Percentiles rank a stretch among this genome's conserved stretches.
These are phyloP conservation scores for Schizochytrium sp. DNA, from an alignment of 108 stramenopile genomes.

Conservation along the genomic window DNA sequence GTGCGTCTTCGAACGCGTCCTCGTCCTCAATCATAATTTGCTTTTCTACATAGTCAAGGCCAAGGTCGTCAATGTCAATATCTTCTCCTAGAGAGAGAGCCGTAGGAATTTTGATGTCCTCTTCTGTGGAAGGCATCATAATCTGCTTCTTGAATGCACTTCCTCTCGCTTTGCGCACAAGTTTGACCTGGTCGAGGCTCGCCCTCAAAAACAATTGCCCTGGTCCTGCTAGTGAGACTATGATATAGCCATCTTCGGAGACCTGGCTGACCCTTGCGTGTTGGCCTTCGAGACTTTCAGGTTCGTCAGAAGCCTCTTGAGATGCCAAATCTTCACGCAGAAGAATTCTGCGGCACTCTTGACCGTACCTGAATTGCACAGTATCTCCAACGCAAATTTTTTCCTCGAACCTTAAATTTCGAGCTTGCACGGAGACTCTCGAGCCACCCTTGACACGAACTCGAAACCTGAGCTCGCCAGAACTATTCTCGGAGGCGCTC, in stretches of 20 bases:
- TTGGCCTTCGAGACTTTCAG: not conserved
- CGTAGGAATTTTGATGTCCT: not conserved
- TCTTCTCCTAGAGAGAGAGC: not conserved
- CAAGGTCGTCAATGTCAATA: not conserved
- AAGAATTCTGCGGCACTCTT: not conserved
- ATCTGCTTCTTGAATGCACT: not conserved
- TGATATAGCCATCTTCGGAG: not conserved
- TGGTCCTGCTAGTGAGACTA: not conserved
- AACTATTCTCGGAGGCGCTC: not conserved
- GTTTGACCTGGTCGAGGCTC: not conserved
- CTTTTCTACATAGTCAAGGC: too few relatives aligned
- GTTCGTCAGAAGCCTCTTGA: not conserved
- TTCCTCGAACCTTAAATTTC: not conserved
- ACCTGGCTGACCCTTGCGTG: not conserved
- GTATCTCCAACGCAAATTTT: not conserved
- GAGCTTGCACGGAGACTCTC: not conserved
- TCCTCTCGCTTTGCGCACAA: not conserved
- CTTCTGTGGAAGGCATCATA: not conserved
- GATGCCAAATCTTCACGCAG: not conserved
- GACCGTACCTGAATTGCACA: not conserved
- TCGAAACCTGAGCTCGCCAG: not conserved
- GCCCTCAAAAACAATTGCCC: not conserved
- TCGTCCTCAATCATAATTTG: not conserved
- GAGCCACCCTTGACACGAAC: not conserved
- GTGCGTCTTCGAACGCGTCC: not conserved